A percentile compares a stretch with the other conserved stretches of the same genome.
phyloP scores from a whole-genome alignment of 306 rosid genomes.

The Albizia julibrissin region DNA sequence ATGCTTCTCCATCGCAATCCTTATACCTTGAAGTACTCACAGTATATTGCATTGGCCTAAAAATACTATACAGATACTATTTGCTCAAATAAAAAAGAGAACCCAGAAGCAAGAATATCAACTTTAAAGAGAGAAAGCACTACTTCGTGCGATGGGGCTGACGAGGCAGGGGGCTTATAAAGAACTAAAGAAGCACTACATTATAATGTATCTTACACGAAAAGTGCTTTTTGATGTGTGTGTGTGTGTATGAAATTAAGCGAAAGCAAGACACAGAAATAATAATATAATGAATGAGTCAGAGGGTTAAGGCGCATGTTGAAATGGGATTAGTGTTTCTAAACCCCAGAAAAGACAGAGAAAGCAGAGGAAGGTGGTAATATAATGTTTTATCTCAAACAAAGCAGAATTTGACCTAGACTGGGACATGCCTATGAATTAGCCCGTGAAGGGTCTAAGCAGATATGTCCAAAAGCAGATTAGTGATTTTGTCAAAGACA shows the following conservation, averaged over 20 bases:
- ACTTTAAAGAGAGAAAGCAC: conserved; percentile 24
- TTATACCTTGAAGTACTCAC: conserved; percentile 12
- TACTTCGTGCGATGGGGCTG: conserved; percentile 17
- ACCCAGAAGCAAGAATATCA: background rate
- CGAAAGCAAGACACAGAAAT: background rate
- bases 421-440: conserved; percentile 24
- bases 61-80: background rate
- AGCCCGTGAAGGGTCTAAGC: conserved; percentile 42
- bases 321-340: conserved; percentile 37
- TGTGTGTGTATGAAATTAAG: conserved; percentile 1
- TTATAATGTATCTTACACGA: no score
- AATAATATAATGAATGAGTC: conserved; percentile 26
- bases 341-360: conserved; percentile 14
- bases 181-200: conserved; percentile 9
- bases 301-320: conserved; percentile 42
- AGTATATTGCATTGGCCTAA: conserved; percentile 6
- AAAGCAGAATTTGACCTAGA: conserved; percentile 12
- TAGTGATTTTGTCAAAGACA: background rate
- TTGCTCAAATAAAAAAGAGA: background rate
- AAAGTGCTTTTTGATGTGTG: background rate
- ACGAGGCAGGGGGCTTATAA: conserved; percentile 26
- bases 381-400: background rate
- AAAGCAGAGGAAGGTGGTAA: conserved; percentile 13
- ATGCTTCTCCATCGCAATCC: conserved; percentile 14
- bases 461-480: conserved; percentile 25